A percentile compares a stretch with the other conserved stretches of the same genome.
Evolutionary conservation across 768 basidiomycete genomes (phyloP).

Genomic region (Pleurotus tuoliensis): DNA sequence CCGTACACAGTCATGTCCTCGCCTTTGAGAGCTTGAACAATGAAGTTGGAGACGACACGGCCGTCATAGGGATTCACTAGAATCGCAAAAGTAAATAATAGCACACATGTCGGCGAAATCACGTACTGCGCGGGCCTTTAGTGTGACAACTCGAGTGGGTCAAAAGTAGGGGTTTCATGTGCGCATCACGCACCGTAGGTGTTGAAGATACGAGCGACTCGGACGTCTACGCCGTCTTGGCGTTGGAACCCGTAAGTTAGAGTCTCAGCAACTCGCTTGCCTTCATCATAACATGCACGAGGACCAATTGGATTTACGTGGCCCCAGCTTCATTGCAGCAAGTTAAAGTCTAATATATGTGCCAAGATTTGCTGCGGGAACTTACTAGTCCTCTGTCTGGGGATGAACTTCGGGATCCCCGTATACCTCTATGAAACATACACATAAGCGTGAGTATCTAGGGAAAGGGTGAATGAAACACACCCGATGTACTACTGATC

Average conservation of each 20-base stretch:
- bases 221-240: slow-evolving; percentile 93
- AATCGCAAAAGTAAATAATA: slow-evolving; percentile 13
- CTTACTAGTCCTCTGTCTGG: slow-evolving; percentile 92
- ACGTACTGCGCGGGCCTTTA: slow-evolving; percentile 65
- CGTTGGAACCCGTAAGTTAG: slow-evolving; percentile 94
- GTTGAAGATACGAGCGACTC: slow-evolving; percentile 98
- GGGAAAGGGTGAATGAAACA: slow-evolving; percentile 14
- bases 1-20: slow-evolving; percentile 98
- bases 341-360: slow-evolving; percentile 13
- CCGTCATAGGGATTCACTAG: slow-evolving; percentile 95
- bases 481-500: slow-evolving; percentile 92
- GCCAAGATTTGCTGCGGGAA: slow-evolving; percentile 7
- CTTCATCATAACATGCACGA: slow-evolving; percentile 99
- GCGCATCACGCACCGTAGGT: slow-evolving; percentile 53
- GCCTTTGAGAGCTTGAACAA: slow-evolving; percentile 93
- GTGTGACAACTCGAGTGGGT: too few relatives aligned
- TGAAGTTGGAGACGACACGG: slow-evolving; percentile 98
- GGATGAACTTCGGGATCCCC: slow-evolving; percentile 99
- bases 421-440: slow-evolving; percentile 72
- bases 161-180: neutral
- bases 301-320: slow-evolving; percentile 98
- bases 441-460: neutral
- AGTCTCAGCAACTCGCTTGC: slow-evolving; percentile 98
- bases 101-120: neutral
- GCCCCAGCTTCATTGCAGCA: slow-evolving; percentile 66